Evolutionary conservation across 1,284 basidiomycete species (phyloP).

Genomic region (Clitocybe nebularis): DNA sequence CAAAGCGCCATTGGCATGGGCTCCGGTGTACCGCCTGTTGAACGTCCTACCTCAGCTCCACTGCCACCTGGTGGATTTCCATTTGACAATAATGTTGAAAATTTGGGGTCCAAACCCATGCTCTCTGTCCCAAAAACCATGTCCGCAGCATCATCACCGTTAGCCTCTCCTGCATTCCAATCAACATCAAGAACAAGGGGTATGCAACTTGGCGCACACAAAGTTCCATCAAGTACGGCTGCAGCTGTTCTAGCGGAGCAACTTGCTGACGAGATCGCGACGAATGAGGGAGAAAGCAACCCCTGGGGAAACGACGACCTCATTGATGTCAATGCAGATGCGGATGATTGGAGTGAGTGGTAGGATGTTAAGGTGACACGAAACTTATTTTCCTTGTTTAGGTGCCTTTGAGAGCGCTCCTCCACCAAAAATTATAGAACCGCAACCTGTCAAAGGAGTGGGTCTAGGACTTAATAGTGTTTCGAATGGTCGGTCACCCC

Average conservation of each 20-base stretch:
- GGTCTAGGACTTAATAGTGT: conserved; percentile 10
- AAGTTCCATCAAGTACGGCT: conserved; percentile 33
- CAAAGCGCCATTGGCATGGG: conserved; percentile 56
- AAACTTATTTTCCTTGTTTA: conserved; percentile 27
- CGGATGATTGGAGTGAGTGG: conserved; percentile 87
- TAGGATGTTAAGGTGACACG: background rate
- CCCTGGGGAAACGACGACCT: conserved; percentile 76
- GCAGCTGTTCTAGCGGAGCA: conserved; percentile 41
- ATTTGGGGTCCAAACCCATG: conserved; percentile 13
- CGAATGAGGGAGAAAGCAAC: conserved; percentile 43
- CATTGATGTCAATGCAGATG: conserved; percentile 89
- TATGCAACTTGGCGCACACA: conserved; percentile 68
- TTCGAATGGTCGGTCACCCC: conserved; percentile 5
- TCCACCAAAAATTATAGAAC: conserved; percentile 13
- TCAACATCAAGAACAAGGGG: conserved; percentile 48
- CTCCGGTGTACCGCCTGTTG: conserved; percentile 26
- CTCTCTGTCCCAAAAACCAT: conserved; percentile 9
- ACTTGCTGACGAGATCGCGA: conserved; percentile 55
- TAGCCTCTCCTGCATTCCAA: conserved; percentile 10
- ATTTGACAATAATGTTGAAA: conserved; percentile 10
- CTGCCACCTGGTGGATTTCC: conserved; percentile 19
- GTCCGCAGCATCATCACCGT: conserved; percentile 12
- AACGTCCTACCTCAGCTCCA: conserved; percentile 36
- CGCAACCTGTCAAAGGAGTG: conserved; percentile 22
- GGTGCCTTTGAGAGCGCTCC: conserved; percentile 82